A percentile compares a stretch with the other conserved stretches of the same genome.
Evolutionary conservation across 345 rosid genomes (phyloP).

Genomic region (Lepidium africanum): DNA sequence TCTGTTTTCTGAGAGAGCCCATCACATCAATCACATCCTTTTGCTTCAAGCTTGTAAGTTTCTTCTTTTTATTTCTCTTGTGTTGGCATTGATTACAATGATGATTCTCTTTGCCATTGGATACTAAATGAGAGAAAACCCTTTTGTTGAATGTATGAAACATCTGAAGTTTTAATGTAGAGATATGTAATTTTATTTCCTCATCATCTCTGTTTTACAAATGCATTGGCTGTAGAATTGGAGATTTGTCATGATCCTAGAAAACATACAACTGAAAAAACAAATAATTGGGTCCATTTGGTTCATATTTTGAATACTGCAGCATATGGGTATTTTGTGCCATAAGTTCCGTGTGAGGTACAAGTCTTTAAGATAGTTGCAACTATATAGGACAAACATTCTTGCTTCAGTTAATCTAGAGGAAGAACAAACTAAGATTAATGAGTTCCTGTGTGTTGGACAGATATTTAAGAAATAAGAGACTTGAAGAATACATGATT

Average conservation of each 20-base stretch:
- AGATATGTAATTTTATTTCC: not conserved
- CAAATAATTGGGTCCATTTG: not conserved
- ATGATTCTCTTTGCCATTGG: not conserved
- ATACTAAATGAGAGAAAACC: not conserved
- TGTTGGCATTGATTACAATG: not conserved
- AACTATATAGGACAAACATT: not conserved
- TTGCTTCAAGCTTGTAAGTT: not conserved
- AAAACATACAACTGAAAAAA: not conserved
- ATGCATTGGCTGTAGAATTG: not conserved
- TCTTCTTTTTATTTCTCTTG: not conserved
- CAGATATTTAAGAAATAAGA: not conserved
- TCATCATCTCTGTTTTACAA: not conserved
- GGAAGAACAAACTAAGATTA: not conserved
- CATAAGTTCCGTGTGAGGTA: not conserved
- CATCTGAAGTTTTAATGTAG: not conserved
- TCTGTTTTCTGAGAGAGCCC: not conserved
- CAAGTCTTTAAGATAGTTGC: not conserved
- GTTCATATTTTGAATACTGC: too few species aligned
- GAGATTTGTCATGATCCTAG: not conserved
- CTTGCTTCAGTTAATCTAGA: not conserved
- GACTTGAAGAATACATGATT: not conserved
- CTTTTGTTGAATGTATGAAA: not conserved
- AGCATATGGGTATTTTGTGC: too few species aligned
- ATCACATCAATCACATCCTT: not conserved
- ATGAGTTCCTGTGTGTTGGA: not conserved